Conservation (phyloP, 1,284 basidiomycete species). For the Malassezia vespertilionis region DNA sequence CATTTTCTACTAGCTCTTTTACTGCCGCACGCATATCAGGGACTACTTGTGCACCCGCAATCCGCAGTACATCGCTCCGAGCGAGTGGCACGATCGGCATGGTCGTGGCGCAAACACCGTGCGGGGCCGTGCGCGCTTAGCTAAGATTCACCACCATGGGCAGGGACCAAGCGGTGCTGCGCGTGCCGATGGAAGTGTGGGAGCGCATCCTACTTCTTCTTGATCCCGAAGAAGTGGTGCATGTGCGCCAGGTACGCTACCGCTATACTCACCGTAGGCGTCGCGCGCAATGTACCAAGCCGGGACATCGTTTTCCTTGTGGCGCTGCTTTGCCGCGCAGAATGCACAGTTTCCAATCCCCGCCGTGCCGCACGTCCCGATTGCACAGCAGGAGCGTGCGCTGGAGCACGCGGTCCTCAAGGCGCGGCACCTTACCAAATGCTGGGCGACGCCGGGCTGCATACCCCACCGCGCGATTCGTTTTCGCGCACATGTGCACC, state of each 20-base stretch:
- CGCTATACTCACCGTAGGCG: neutral
- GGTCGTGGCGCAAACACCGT: no score
- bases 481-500: slow-evolving; percentile 20
- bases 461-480: slow-evolving; percentile 11
- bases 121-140: no score
- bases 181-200: slow-evolving; percentile 15
- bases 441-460: slow-evolving; percentile 8
- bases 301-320: slow-evolving; percentile 9
- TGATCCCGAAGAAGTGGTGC: slow-evolving; percentile 8
- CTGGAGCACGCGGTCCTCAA: slow-evolving; percentile 8
- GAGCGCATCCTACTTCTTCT: slow-evolving; percentile 1
- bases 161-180: no score
- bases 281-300: slow-evolving; percentile 8
- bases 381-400: neutral
- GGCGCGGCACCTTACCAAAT: neutral
- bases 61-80: slow-evolving; percentile 31
- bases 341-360: neutral
- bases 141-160: no score
- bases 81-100: slow-evolving; percentile 35
- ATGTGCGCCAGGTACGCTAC: slow-evolving; percentile 4
- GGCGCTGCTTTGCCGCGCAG: slow-evolving; percentile 1
- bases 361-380: neutral
- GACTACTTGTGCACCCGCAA: slow-evolving; percentile 89
- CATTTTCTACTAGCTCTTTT: slow-evolving; percentile 94
- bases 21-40: slow-evolving; percentile 81